Base-by-base conservation (phyloP, 1,284 basidiomycete species). In the Pascua guehoae region DNA sequence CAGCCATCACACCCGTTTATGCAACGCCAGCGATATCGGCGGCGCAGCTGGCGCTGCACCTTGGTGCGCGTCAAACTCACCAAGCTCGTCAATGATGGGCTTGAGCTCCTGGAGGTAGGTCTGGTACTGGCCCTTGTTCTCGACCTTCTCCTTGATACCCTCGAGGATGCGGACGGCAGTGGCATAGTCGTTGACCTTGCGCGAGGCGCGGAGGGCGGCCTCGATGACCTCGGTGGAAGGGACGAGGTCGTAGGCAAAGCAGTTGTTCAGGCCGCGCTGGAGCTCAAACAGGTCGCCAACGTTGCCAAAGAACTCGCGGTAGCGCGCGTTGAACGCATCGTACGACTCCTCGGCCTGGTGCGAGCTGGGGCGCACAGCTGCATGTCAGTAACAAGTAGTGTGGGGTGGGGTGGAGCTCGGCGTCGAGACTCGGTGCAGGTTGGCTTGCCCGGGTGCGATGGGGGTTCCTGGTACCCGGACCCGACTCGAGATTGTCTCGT, bases 211-310 rank as follows among this genome's bases (percentile, higher is more conserved):
- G 64, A 98, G 82, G 43, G 94, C 94, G 61, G 89, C 88, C 80
- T 94, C 91, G 62, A 97, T 82, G 68, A 98, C 92, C 57, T 84
- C 81, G 47, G 91, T 86, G 10, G 91, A 86, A 46, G 95, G 95
- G 32, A 98, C 96, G 63, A 98, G 85, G 78, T 98, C 95, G 79
- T 98, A 95, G 1, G 95, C 91, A 76, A 98, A 98, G 81, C 92
- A 96, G 84, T 98, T 98, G 85, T 98, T 98, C 68, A 98, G 83
- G 48, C 95, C 95, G 60, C 95, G 89, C 80, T 97, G 92, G 65
- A 95, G 88, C 82, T 98, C 94, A 75, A 98, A 98, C 62, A 96
- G 85, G 81, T 98, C 95, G 75, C 92, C 86, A 52, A 93, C 92
- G 53, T 85, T 84, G 73, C 88, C 81, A 83, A 98, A 98, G 81